A percentile compares a stretch with the other conserved stretches of the same genome.
Conservation (phyloP, 2,329 filamentous ascomycete species). For the Botrytis tulipae region DNA sequence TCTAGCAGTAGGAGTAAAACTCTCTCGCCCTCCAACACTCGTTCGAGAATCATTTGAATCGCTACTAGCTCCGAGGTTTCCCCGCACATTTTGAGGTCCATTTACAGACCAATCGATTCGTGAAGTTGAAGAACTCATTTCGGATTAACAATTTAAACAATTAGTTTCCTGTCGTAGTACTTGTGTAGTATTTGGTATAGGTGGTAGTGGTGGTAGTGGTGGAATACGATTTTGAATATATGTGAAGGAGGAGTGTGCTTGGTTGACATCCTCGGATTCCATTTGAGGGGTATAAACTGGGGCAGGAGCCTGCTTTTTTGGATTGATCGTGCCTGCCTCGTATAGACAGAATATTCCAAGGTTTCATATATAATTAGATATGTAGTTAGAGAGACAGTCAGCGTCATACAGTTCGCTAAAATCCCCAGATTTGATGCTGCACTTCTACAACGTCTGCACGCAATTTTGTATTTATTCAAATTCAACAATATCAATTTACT, state of each 20-base stretch:
- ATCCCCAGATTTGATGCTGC: background rate
- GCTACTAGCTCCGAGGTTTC: background rate
- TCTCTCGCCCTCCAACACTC: background rate
- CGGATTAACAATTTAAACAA: background rate
- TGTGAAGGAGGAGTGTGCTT: background rate
- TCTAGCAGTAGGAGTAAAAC: background rate
- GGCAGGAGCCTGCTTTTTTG: background rate
- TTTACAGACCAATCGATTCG: background rate
- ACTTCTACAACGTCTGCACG: background rate
- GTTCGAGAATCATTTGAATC: slow-evolving; percentile 12
- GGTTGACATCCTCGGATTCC: background rate
- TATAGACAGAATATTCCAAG: background rate
- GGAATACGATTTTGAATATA: background rate
- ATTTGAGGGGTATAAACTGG: background rate
- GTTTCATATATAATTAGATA: too few species aligned
- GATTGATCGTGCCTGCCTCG: background rate
- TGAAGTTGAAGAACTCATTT: background rate
- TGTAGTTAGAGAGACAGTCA: background rate
- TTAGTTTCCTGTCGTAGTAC: background rate
- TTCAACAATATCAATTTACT: background rate
- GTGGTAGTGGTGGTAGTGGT: background rate
- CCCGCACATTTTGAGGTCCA: background rate
- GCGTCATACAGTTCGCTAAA: background rate
- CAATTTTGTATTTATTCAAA: background rate
- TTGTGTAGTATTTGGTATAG: background rate